Percentiles rank a stretch among this genome's conserved stretches.
Evolutionary conservation across 768 basidiomycete species (phyloP).

Genomic region (Phanerochaete carnosa): DNA sequence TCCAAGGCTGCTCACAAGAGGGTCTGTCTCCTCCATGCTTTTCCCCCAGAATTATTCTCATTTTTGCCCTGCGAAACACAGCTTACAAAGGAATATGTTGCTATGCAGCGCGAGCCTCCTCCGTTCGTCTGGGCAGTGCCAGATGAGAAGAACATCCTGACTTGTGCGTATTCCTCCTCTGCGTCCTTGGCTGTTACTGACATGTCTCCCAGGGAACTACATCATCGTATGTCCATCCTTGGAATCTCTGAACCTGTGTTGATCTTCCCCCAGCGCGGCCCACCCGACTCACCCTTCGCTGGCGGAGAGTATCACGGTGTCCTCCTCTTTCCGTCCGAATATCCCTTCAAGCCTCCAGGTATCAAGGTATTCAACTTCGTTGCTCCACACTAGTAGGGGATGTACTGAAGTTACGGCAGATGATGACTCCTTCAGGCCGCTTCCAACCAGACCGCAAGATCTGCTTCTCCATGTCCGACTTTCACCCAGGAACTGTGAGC

Average conservation of each 20-base stretch:
- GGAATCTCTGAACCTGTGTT: not conserved
- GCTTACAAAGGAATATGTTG: slow-evolving; percentile 85
- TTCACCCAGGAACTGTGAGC: slow-evolving; percentile 84
- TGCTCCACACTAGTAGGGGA: slow-evolving; percentile 7
- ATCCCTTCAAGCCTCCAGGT: slow-evolving; percentile 95
- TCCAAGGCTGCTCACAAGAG: slow-evolving; percentile 86
- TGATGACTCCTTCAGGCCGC: slow-evolving; percentile 88
- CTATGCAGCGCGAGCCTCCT: slow-evolving; percentile 91
- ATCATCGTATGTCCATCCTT: slow-evolving; percentile 63
- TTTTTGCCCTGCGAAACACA: slow-evolving; percentile 26
- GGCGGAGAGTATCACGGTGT: slow-evolving; percentile 95
- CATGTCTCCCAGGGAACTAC: slow-evolving; percentile 71
- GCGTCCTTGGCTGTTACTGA: not conserved
- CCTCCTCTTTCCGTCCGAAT: slow-evolving; percentile 89
- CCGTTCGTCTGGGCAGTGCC: slow-evolving; percentile 95
- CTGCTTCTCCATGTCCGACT: slow-evolving; percentile 97
- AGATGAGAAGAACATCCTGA: slow-evolving; percentile 96
- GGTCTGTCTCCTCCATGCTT: slow-evolving; percentile 36
- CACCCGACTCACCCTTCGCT: slow-evolving; percentile 86
- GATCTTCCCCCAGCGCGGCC: slow-evolving; percentile 65
- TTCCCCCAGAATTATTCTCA: slow-evolving; percentile 10
- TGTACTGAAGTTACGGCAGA: slow-evolving; percentile 41
- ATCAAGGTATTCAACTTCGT: slow-evolving; percentile 66
- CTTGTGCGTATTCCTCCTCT: slow-evolving; percentile 55
- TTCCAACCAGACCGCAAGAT: slow-evolving; percentile 94